These are phyloP conservation scores for Aspergillus sp. DNA, from an alignment of 2,329 filamentous ascomycete species.

Conservation along the genomic window DNA sequence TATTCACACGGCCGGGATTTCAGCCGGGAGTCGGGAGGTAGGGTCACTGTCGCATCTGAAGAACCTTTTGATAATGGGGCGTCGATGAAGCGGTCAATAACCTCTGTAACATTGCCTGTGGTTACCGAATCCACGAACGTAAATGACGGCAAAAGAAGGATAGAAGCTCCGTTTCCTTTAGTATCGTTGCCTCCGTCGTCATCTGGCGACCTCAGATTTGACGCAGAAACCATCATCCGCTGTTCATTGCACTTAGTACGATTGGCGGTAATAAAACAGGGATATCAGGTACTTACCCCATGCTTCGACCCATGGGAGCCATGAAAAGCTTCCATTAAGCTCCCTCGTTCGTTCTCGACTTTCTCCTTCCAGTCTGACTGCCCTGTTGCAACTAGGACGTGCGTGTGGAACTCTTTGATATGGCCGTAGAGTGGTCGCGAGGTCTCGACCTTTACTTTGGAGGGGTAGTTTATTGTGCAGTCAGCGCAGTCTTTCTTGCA, in stretches of 20 bases:
- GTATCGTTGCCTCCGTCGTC: neutral
- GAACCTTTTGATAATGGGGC: constrained; percentile 49
- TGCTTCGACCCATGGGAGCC: constrained; percentile 58
- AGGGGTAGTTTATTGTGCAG: constrained; percentile 36
- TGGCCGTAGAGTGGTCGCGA: constrained; percentile 34
- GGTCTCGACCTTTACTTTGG: constrained; percentile 37
- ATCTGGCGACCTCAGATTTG: constrained; percentile 29
- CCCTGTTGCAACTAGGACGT: constrained; percentile 41
- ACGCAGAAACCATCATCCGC: constrained; percentile 39
- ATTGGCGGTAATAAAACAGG: neutral
- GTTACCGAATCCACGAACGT: constrained; percentile 75
- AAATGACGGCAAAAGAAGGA: constrained; percentile 80
- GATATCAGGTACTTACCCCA: constrained; percentile 54
- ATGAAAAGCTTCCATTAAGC: constrained; percentile 50
- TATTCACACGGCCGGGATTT: constrained; percentile 68
- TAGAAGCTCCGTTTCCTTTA: constrained; percentile 56
- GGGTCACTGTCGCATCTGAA: constrained; percentile 34
- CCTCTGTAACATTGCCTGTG: constrained; percentile 60
- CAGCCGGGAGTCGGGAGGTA: constrained; percentile 45
- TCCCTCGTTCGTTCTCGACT: constrained; percentile 42
- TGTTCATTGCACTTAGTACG: constrained; percentile 9
- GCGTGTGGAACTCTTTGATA: constrained; percentile 36
- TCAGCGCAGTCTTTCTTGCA: constrained; percentile 38
- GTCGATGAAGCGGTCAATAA: constrained; percentile 69
- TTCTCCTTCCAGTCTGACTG: constrained; percentile 39